Conservation (phyloP, 192 early-diverging fungal species). For the Backusella macrospora region DNA sequence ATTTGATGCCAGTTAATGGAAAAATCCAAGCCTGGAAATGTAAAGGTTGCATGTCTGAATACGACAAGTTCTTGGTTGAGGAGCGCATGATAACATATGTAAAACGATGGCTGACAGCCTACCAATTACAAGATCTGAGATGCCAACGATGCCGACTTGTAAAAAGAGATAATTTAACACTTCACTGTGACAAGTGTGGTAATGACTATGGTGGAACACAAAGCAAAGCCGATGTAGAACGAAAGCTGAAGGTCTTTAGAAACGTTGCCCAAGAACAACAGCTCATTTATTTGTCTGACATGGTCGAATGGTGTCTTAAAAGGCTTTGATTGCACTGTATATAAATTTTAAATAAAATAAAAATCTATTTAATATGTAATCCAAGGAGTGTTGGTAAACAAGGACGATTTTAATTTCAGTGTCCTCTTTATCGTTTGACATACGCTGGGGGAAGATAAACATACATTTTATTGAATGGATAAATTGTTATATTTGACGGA, state of each 20-base stretch:
- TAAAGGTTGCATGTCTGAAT: conserved; percentile 74
- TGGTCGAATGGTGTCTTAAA: not conserved
- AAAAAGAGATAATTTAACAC: conserved; percentile 76
- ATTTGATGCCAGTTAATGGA: conserved; percentile 59
- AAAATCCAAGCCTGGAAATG: conserved; percentile 69
- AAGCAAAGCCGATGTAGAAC: conserved; percentile 53
- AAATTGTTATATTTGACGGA: too few relatives aligned
- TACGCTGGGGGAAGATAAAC: too few relatives aligned
- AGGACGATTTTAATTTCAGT: too few relatives aligned
- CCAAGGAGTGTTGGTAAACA: too few relatives aligned
- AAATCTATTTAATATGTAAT: not conserved
- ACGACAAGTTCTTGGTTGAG: conserved; percentile 81
- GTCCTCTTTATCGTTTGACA: too few relatives aligned
- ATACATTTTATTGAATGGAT: too few relatives aligned
- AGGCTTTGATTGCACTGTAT: not conserved
- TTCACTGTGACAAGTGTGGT: conserved; percentile 74
- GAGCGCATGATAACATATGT: conserved; percentile 80
- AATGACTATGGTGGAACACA: conserved; percentile 60
- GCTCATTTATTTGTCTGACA: conserved; percentile 27
- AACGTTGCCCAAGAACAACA: conserved; percentile 66
- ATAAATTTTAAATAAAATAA: not conserved
- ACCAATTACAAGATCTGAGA: conserved; percentile 87
- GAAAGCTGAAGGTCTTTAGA: conserved; percentile 61
- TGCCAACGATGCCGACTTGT: conserved; percentile 83
- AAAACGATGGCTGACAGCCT: conserved; percentile 63